A percentile compares a stretch with the other conserved stretches of the same genome.
Conservation (phyloP, 2,329 filamentous ascomycete species). For the Scleromitrula shiraiana region DNA sequence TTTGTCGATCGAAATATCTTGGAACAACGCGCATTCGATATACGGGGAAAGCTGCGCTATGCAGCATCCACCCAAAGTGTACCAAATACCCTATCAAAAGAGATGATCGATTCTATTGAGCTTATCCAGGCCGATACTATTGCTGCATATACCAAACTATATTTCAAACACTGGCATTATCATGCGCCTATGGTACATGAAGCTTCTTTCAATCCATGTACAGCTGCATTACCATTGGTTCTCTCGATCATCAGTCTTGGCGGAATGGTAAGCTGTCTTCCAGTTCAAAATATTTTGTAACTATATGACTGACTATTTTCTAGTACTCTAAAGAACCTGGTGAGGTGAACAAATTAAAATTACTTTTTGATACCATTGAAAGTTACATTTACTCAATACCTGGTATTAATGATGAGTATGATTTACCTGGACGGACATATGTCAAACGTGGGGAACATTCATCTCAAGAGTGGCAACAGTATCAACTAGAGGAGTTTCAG, state of each 20-base stretch:
- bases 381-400: slow-evolving; percentile 24
- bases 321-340: slow-evolving; percentile 23
- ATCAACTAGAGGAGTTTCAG: slow-evolving; percentile 27
- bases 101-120: slow-evolving; percentile 24
- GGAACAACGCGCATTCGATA: slow-evolving; percentile 24
- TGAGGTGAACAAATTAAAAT: slow-evolving; percentile 20
- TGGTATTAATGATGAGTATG: slow-evolving; percentile 24
- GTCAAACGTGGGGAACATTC: slow-evolving; percentile 17
- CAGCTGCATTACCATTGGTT: slow-evolving; percentile 25
- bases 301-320: slow-evolving; percentile 4
- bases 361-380: slow-evolving; percentile 24
- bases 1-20: slow-evolving; percentile 19
- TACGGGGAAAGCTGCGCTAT: slow-evolving; percentile 25
- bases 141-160: slow-evolving; percentile 23
- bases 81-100: slow-evolving; percentile 19
- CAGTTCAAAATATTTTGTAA: background rate
- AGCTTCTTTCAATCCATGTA: slow-evolving; percentile 25
- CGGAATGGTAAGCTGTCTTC: slow-evolving; percentile 23
- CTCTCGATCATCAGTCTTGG: slow-evolving; percentile 27
- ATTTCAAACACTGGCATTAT: slow-evolving; percentile 29
- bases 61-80: slow-evolving; percentile 16
- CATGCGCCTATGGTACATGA: slow-evolving; percentile 29
- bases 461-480: slow-evolving; percentile 26
- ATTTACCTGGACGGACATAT: slow-evolving; percentile 23
- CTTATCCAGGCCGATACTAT: slow-evolving; percentile 22